Percentiles rank a stretch among this genome's conserved stretches.
Evolutionary conservation across 352 stramenopile species (phyloP).

Genomic region (Phytophthora cajani): DNA sequence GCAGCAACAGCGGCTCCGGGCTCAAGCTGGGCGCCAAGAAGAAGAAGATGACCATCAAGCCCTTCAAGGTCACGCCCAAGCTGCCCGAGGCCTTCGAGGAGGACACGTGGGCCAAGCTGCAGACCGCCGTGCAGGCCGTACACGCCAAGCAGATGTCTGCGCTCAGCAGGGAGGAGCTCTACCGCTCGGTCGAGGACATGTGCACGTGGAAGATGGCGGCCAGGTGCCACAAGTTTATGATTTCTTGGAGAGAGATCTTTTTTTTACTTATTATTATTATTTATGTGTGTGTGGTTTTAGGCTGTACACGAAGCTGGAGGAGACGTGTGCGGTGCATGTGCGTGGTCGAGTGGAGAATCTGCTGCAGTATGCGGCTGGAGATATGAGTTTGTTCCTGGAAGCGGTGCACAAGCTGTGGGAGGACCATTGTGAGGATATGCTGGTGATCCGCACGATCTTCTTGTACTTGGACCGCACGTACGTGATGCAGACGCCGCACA

Average conservation of each 20-base stretch:
- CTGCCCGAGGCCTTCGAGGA: conserved; percentile 80
- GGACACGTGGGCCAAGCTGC: conserved; percentile 78
- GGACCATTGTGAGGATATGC: conserved; percentile 93
- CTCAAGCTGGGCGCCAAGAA: conserved; percentile 41
- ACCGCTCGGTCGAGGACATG: conserved; percentile 87
- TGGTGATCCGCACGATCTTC: conserved; percentile 94
- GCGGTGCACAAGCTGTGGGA: conserved; percentile 85
- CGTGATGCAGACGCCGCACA: conserved; percentile 84
- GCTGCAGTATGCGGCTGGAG: conserved; percentile 60
- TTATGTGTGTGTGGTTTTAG: conserved; percentile 16
- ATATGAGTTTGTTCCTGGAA: conserved; percentile 79
- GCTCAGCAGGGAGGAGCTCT: conserved; percentile 84
- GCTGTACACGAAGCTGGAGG: conserved; percentile 73
- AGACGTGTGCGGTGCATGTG: conserved; percentile 77
- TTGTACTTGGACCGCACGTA: conserved; percentile 93
- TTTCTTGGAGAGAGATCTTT: background rate
- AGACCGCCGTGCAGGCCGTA: conserved; percentile 69
- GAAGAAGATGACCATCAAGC: conserved; percentile 90
- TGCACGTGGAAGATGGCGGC: conserved; percentile 94
- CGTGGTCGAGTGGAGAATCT: conserved; percentile 60
- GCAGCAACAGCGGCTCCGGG: conserved; percentile 25
- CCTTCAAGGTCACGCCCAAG: conserved; percentile 81
- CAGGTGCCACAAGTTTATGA: conserved; percentile 29
- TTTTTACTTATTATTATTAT: background rate
- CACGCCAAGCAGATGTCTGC: conserved; percentile 71